Conservation (phyloP, 2,329 filamentous ascomycete species). For the Colletotrichum orchidophilum region DNA sequence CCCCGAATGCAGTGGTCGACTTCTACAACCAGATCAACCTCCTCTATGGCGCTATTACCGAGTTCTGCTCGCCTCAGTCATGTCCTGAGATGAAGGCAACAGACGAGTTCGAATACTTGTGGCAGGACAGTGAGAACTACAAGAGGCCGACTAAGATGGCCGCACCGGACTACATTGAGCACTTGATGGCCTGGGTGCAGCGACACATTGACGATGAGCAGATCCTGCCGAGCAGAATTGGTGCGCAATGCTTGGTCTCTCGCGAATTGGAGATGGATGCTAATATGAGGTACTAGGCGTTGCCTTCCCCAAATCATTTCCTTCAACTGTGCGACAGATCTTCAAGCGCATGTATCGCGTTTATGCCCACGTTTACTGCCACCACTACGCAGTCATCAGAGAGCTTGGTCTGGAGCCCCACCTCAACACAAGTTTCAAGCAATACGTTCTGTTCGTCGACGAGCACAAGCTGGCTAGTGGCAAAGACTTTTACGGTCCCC, state of each 20-base stretch:
- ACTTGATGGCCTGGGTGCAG: slow-evolving; percentile 97
- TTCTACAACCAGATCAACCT: slow-evolving; percentile 99
- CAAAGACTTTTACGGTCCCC: slow-evolving; percentile 95
- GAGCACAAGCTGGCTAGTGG: slow-evolving; percentile 93
- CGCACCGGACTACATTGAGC: slow-evolving; percentile 96
- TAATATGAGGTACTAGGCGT: slow-evolving; percentile 67
- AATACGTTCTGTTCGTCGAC: slow-evolving; percentile 98
- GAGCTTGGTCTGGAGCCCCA: slow-evolving; percentile 96
- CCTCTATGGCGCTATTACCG: slow-evolving; percentile 97
- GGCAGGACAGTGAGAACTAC: slow-evolving; percentile 95
- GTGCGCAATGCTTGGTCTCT: slow-evolving; percentile 50
- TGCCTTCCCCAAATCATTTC: slow-evolving; percentile 93
- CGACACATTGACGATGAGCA: slow-evolving; percentile 94
- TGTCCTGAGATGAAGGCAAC: slow-evolving; percentile 99
- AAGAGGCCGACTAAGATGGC: slow-evolving; percentile 98
- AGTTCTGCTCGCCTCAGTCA: slow-evolving; percentile 96
- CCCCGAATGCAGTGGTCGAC: slow-evolving; percentile 80
- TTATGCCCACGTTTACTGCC: slow-evolving; percentile 99
- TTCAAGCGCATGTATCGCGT: slow-evolving; percentile 99
- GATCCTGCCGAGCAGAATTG: slow-evolving; percentile 93
- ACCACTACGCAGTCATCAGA: slow-evolving; percentile 97
- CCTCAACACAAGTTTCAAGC: slow-evolving; percentile 99
- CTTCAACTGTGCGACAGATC: slow-evolving; percentile 87
- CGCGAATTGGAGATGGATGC: too few relatives aligned
- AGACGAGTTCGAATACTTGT: slow-evolving; percentile 99